Base-by-base conservation (phyloP, 2,329 filamentous ascomycete species). In the Sporothrix brunneoviolacea region DNA sequence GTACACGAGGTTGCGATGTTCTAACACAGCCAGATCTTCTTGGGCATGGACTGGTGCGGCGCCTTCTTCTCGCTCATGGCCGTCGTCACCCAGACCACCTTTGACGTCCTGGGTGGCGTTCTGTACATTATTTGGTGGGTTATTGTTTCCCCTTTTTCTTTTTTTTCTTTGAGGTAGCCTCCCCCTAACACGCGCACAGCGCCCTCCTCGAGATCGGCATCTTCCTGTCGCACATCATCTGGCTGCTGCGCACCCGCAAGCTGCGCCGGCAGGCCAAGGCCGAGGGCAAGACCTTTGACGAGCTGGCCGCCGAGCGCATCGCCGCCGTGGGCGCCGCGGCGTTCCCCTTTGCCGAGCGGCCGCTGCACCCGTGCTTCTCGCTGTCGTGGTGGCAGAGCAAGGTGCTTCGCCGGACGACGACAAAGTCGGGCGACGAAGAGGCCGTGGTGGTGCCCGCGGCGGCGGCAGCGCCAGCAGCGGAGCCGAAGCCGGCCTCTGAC, bases 41-140 rank as follows among this genome's bases (percentile, higher is more conserved):
- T 84, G 3, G 64, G 66, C 0, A 77, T 83, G 57, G 82, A 85
- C 58, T 82, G 74, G 51, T 57, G 71, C 1, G 82, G 82, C 2
- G 81, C 80, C 0, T 71, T 84, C 51, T 83, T 84, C 61, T 83
- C 79, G 0, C 69, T 84, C 19, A 74, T 84, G 70, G 78, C 80
- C 1, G 63, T 83, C 9, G 80, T 76, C 39, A 78, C 75, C 1
- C 80, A 84, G 58, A 71, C 76, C 21, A 75, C 71, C 2, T 83
- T 84, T 57, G 82, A 84, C 59, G 65, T 79, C 4, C 65, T 84
- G 0, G 82, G 80, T 3, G 79, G 79, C 0, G 69, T 78, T 2
- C 62, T 82, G 52, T 84, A 84, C 59, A 77, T 82, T 45, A 63
- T 79, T 8, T 79, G 77, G 77, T 80, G 67, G 65, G 74, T 63